Base-by-base conservation (phyloP, 768 basidiomycete species). In the Mycena rebaudengoi region DNA sequence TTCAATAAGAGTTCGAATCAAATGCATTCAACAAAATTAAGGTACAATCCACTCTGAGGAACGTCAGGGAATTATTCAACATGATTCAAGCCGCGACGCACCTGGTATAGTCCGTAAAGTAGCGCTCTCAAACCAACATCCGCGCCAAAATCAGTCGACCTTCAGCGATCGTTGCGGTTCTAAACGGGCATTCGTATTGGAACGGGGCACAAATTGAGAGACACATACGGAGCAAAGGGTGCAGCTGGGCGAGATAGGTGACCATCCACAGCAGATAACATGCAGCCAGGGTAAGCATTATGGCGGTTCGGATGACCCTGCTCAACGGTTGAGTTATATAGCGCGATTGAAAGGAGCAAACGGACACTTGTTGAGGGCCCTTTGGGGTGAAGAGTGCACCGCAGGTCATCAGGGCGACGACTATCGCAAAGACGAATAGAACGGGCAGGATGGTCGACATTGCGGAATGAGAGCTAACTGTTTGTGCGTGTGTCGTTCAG, bases 261-360 rank as follows among this genome's bases (percentile, higher is more conserved):
- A 97, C 88, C 80, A 91, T 91, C 96, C 96, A 99, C 89, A 98
- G 90, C 70, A 99, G 86, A 80, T 96, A 99, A 78, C 94, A 96
- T 57, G 86, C 91, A 4, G 87, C 81, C 18, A 98, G 77, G 3
- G 92, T 85, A 64, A 99, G 86, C 80, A 94, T 82, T 48, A 95
- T 73, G 65, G 85, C 85, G 2, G 95, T 91, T 68, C 96, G 91
- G 66, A 96, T 85, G 52, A 96, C 86, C 60, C 96, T 99, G 76
- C n/a, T 40, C 6, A 48, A 29, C 26, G 63, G 43, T 51, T 55
- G 12, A 56, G 41, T 39, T 49, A 5, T 3, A 35, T 40, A 12
- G 26, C 21, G 53, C 39, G 57, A 16, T 29, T 13, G 40, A 37
- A n/a, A 23, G 54, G 18, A 28, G 20, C 14, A 33, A 7, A 85